Evolutionary conservation across 1,284 basidiomycete genomes (phyloP).

Genomic region (Puccinia novopanici): DNA sequence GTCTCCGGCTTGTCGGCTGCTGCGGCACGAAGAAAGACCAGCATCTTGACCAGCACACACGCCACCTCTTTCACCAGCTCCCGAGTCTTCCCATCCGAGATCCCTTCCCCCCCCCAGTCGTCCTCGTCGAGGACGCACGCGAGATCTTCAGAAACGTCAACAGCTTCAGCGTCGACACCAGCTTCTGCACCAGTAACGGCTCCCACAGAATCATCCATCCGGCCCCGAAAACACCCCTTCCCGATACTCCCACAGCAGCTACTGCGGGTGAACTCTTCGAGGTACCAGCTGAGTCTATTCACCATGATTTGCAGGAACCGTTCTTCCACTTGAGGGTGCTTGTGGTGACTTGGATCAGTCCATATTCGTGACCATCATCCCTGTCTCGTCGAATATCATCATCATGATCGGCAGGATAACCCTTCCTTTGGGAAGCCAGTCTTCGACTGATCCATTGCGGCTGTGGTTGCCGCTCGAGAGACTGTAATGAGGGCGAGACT

Average conservation of each 20-base stretch:
- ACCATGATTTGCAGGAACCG: neutral
- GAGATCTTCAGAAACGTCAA: neutral
- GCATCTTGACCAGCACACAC: neutral
- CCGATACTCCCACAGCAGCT: neutral
- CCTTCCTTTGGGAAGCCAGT: neutral
- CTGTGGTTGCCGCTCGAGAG: neutral
- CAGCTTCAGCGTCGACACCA: neutral
- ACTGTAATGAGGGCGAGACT: neutral
- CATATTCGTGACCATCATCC: neutral
- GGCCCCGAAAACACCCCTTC: neutral
- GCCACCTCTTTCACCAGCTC: neutral
- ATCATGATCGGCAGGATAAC: neutral
- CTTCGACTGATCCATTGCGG: neutral
- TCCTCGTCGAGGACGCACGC: neutral
- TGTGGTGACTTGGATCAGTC: too few species aligned
- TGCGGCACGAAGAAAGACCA: neutral
- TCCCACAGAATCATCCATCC: conserved; percentile 22
- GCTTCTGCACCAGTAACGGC: neutral
- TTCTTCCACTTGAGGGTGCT: neutral
- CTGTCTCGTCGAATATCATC: neutral
- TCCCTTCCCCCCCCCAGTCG: too few species aligned
- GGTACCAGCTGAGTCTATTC: conserved; percentile 8
- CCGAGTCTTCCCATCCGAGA: neutral
- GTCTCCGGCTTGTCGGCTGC: neutral
- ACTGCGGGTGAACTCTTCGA: neutral